These are phyloP conservation scores for Cladosporium sp. DNA, from an alignment of 2,329 filamentous ascomycete genomes.

Conservation along the genomic window DNA sequence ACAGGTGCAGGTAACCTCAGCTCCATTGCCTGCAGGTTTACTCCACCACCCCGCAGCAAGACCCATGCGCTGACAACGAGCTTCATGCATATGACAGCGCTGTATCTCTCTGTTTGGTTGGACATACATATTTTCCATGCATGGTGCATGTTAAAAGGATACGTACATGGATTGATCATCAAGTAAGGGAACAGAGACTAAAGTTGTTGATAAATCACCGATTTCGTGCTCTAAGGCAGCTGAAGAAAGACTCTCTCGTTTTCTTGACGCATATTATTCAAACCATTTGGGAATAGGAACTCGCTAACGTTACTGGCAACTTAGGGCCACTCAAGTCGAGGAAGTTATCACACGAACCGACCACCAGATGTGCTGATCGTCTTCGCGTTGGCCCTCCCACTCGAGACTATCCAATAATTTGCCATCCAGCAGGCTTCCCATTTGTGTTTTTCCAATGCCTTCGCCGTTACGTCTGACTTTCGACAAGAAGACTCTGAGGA, in stretches of 20 bases:
- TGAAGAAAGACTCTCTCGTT: not conserved
- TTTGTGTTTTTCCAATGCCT: conserved; percentile 21
- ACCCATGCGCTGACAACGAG: not conserved
- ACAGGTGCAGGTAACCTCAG: too few species aligned
- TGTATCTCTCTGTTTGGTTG: not conserved
- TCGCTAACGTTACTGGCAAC: not conserved
- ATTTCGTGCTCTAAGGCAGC: not conserved
- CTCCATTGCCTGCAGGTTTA: too few species aligned
- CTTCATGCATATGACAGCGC: not conserved
- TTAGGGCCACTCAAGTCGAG: not conserved
- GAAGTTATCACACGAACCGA: not conserved
- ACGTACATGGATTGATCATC: not conserved
- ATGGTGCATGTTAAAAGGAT: not conserved
- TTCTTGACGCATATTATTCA: not conserved
- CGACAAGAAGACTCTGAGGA: conserved; percentile 18
- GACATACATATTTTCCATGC: not conserved
- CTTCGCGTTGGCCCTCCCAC: not conserved
- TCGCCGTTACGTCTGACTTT: conserved; percentile 20
- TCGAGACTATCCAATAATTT: not conserved
- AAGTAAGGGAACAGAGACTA: not conserved
- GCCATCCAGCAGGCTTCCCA: conserved; percentile 17
- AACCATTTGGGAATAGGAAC: not conserved
- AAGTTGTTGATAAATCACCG: too few species aligned
- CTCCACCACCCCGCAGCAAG: not conserved
- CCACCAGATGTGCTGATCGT: not conserved